Percentiles rank a stretch among this genome's conserved stretches.
These are phyloP conservation scores for Keithomyces neogunnii DNA, from an alignment of 2,329 filamentous ascomycete species.

Conservation along the genomic window DNA sequence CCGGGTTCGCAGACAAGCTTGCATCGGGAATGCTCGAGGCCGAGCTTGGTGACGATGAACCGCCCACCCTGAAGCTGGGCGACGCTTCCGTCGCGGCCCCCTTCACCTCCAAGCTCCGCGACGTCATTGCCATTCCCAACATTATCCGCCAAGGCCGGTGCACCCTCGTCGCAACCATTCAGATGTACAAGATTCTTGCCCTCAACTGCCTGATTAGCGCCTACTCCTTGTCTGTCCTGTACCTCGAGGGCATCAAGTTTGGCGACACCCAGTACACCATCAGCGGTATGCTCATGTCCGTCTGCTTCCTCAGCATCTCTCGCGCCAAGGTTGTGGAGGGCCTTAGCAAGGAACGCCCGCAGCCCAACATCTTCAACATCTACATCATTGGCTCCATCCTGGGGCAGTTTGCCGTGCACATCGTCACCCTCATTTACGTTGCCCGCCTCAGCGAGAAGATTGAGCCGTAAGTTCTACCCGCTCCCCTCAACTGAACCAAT, in stretches of 20 bases:
- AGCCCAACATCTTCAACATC: slow-evolving; percentile 97
- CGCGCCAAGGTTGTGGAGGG: slow-evolving; percentile 92
- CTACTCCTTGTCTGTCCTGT: slow-evolving; percentile 92
- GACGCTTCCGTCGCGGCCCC: slow-evolving; percentile 95
- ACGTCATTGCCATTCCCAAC: slow-evolving; percentile 94
- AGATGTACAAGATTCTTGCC: slow-evolving; percentile 99
- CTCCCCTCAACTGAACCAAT: slow-evolving; percentile 9
- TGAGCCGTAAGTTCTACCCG: slow-evolving; percentile 59
- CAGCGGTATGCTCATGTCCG: slow-evolving; percentile 98
- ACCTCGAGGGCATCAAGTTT: slow-evolving; percentile 98
- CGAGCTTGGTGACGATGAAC: slow-evolving; percentile 81
- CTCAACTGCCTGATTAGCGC: slow-evolving; percentile 97
- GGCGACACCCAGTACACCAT: slow-evolving; percentile 97
- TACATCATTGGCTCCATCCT: slow-evolving; percentile 98
- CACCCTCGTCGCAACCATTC: slow-evolving; percentile 94
- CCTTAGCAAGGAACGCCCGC: slow-evolving; percentile 90
- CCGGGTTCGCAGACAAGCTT: slow-evolving; percentile 76
- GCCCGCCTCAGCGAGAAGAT: slow-evolving; percentile 79
- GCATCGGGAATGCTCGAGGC: slow-evolving; percentile 82
- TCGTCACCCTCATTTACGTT: slow-evolving; percentile 88
- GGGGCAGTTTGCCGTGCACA: slow-evolving; percentile 94
- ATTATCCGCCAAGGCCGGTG: slow-evolving; percentile 97
- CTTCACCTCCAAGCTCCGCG: slow-evolving; percentile 94
- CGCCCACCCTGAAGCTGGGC: slow-evolving; percentile 91
- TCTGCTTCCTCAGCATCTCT: slow-evolving; percentile 98